Evolutionary conservation across 208 protist species (phyloP).

Genomic region (Trypanosoma vivax): DNA sequence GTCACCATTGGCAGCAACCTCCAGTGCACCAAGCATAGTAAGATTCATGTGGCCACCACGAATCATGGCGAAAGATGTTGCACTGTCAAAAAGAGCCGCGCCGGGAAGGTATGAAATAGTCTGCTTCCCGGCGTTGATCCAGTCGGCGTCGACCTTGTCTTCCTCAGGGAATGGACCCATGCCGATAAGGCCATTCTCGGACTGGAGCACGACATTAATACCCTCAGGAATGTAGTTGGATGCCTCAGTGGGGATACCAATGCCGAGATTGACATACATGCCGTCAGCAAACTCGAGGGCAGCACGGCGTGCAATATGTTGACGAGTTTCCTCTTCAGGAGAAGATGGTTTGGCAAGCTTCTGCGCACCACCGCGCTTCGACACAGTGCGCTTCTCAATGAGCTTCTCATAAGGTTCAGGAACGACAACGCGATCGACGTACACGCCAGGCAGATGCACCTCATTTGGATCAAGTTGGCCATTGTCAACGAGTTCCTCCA

Average conservation of each 20-base stretch:
- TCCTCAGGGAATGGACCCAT: conserved; percentile 81
- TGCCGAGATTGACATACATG: conserved; percentile 93
- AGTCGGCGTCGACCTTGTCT: conserved; percentile 78
- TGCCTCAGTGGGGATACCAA: conserved; percentile 92
- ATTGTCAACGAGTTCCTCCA: conserved; percentile 85
- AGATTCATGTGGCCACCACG: conserved; percentile 94
- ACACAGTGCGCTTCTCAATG: conserved; percentile 42
- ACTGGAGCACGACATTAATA: conserved; percentile 77
- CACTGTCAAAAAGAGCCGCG: conserved; percentile 88
- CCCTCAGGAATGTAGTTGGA: conserved; percentile 73
- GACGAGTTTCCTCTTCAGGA: conserved; percentile 28
- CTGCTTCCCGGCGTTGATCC: conserved; percentile 94
- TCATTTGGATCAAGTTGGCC: conserved; percentile 60
- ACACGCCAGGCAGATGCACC: conserved; percentile 65
- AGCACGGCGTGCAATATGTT: conserved; percentile 82
- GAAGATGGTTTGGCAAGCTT: conserved; percentile 3
- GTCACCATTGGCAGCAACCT: conserved; percentile 92
- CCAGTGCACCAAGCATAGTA: conserved; percentile 95
- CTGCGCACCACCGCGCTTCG: neutral
- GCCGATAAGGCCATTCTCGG: conserved; percentile 86
- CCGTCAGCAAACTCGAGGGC: conserved; percentile 90
- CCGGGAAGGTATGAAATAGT: conserved; percentile 93
- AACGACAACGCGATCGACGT: conserved; percentile 70
- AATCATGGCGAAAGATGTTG: conserved; percentile 96
- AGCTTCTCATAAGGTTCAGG: conserved; percentile 28